Evolutionary conservation across 768 basidiomycete genomes (phyloP).

Genomic region (Kwoniella bestiolae): DNA sequence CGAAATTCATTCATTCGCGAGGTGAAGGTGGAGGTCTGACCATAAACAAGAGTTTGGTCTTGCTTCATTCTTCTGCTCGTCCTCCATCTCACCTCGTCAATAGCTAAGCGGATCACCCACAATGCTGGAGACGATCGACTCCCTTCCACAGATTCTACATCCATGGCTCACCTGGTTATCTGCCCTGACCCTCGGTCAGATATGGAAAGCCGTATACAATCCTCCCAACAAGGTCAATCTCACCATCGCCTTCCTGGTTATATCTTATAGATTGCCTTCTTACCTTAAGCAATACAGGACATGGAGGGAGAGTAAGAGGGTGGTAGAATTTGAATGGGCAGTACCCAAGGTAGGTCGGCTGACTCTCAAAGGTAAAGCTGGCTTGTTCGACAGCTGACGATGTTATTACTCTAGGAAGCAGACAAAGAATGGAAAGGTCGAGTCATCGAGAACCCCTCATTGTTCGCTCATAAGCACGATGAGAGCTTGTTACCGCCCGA

Average conservation of each 20-base stretch:
- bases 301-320: slow-evolving; percentile 72
- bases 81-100: no score
- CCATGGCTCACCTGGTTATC: slow-evolving; percentile 24
- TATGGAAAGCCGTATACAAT: slow-evolving; percentile 43
- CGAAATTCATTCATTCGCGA: no score
- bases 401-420: slow-evolving; percentile 33
- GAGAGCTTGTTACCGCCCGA: slow-evolving; percentile 31
- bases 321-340: slow-evolving; percentile 66
- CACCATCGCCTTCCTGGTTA: slow-evolving; percentile 67
- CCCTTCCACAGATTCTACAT: background rate
- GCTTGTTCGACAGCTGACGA: background rate
- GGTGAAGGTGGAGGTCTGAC: no score
- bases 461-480: slow-evolving; percentile 39
- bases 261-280: slow-evolving; percentile 64
- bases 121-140: slow-evolving; percentile 17
- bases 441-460: slow-evolving; percentile 47
- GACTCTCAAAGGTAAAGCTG: background rate
- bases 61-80: no score
- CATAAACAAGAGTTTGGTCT: no score
- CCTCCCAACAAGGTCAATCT: slow-evolving; percentile 60
- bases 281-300: slow-evolving; percentile 76
- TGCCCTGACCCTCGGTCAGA: slow-evolving; percentile 35
- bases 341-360: slow-evolving; percentile 64
- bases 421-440: slow-evolving; percentile 32
- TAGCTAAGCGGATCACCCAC: background rate